A percentile compares a stretch with the other conserved stretches of the same genome.
Conservation (phyloP, 305 asterid genomes). For the Ajuga reptans region DNA sequence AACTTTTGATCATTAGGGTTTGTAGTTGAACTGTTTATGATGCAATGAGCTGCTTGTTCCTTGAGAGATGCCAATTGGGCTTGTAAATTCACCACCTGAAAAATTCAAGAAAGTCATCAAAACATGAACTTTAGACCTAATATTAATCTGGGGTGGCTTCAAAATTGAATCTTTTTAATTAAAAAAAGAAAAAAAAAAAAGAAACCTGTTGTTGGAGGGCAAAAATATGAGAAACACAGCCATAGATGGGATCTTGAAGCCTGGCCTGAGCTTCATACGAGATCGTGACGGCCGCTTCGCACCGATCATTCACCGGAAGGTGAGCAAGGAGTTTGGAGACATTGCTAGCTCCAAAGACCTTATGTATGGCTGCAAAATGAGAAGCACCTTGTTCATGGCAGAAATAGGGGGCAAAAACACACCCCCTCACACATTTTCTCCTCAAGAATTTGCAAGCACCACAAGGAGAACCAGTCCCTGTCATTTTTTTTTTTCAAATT, state of each 20-base stretch:
- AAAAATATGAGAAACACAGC: slow-evolving; percentile 89
- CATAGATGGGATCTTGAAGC: slow-evolving; percentile 91
- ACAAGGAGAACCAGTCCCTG: slow-evolving; percentile 79
- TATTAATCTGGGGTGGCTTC: neutral
- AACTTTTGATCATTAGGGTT: slow-evolving; percentile 53
- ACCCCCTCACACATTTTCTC: slow-evolving; percentile 79
- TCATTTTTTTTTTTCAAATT: slow-evolving; percentile 35
- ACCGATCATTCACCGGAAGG: slow-evolving; percentile 58
- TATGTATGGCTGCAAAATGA: slow-evolving; percentile 85
- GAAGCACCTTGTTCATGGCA: slow-evolving; percentile 89
- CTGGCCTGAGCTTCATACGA: slow-evolving; percentile 95
- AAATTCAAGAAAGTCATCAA: neutral
- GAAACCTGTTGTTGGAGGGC: slow-evolving; percentile 92
- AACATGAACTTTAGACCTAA: neutral
- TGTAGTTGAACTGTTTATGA: slow-evolving; percentile 28
- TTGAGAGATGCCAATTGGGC: slow-evolving; percentile 65
- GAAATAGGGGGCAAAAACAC: slow-evolving; percentile 92
- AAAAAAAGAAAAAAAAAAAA: neutral
- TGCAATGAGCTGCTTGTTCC: slow-evolving; percentile 64
- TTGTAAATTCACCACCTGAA: slow-evolving; percentile 71
- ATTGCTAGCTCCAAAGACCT: slow-evolving; percentile 95
- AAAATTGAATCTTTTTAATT: too few species aligned
- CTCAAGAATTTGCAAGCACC: slow-evolving; percentile 98
- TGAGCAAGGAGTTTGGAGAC: slow-evolving; percentile 80
- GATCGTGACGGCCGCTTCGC: slow-evolving; percentile 85